Percentiles rank a stretch among this genome's conserved stretches.
Conservation (phyloP, 2,329 filamentous ascomycete genomes). For the Microascus cirrosus region DNA sequence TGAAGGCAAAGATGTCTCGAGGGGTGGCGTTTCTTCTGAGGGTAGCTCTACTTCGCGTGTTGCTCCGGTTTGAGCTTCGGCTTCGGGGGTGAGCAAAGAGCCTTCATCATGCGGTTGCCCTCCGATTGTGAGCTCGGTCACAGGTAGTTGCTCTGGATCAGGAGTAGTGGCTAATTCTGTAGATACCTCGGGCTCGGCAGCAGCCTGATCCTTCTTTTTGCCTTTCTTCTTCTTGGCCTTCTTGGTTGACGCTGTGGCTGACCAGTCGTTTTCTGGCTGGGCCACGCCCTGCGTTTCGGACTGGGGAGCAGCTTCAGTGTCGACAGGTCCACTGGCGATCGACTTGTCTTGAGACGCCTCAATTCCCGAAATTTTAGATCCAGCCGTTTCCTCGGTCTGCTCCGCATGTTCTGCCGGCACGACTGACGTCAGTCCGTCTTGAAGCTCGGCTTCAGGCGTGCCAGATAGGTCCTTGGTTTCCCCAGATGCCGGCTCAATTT, state of each 20-base stretch:
- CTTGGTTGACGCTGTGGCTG: neutral
- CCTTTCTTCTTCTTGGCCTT: neutral
- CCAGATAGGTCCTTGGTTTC: neutral
- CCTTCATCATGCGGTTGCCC: slow-evolving; percentile 3
- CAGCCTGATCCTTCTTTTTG: neutral
- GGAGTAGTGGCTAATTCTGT: neutral
- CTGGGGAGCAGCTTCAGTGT: neutral
- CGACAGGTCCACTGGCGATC: neutral
- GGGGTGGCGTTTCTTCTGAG: neutral
- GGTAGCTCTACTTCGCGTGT: neutral
- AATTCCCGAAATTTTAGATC: neutral
- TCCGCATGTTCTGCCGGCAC: neutral
- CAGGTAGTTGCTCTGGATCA: neutral
- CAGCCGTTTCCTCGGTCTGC: neutral
- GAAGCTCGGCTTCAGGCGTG: neutral
- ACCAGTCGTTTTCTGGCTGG: neutral
- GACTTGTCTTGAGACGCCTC: neutral
- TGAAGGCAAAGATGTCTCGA: neutral
- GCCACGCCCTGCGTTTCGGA: neutral
- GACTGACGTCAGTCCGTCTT: neutral
- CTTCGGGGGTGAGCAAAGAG: neutral
- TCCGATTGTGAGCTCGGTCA: neutral
- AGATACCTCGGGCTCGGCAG: neutral
- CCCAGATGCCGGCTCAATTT: neutral
- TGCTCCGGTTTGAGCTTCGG: neutral